Evolutionary conservation across 805 yeast genomes (phyloP).

Genomic region (Saccharomyces jurei): DNA sequence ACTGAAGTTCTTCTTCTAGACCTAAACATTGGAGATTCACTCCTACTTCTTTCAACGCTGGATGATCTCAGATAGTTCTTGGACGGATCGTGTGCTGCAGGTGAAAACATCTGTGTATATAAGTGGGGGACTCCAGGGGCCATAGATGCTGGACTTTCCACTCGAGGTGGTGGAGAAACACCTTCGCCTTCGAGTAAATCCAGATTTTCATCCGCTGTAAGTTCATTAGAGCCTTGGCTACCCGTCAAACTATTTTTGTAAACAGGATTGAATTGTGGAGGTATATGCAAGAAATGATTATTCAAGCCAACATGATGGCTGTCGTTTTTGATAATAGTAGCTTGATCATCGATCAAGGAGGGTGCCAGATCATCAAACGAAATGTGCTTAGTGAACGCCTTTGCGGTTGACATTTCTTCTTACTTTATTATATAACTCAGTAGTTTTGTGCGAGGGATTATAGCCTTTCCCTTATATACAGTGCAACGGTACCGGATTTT

Average conservation of each 20-base stretch:
- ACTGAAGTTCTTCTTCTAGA: not conserved
- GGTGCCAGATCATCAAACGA: constrained; percentile 31
- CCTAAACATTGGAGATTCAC: constrained; percentile 10
- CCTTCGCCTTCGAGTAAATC: not conserved
- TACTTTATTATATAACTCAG: not conserved
- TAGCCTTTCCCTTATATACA: not conserved
- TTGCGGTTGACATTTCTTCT: not conserved
- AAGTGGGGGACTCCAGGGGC: not conserved
- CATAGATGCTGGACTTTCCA: not conserved
- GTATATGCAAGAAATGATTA: constrained; percentile 23
- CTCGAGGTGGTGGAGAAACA: not conserved
- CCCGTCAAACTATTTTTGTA: constrained; percentile 5
- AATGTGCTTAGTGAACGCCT: constrained; percentile 20
- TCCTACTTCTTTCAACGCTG: constrained; percentile 6
- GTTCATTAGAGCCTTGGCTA: not conserved
- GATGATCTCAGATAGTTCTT: not conserved
- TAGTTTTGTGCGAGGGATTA: not conserved
- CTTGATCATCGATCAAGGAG: constrained; percentile 23
- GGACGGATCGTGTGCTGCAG: not conserved
- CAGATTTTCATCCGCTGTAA: not conserved
- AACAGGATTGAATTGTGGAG: constrained; percentile 27
- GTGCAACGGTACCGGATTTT: not conserved
- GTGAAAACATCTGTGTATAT: not conserved
- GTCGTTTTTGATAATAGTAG: constrained; percentile 13
- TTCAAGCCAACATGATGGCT: constrained; percentile 16